phyloP scores from a whole-genome alignment of 306 rosid genomes.

The Hippophae gyantsensis region DNA sequence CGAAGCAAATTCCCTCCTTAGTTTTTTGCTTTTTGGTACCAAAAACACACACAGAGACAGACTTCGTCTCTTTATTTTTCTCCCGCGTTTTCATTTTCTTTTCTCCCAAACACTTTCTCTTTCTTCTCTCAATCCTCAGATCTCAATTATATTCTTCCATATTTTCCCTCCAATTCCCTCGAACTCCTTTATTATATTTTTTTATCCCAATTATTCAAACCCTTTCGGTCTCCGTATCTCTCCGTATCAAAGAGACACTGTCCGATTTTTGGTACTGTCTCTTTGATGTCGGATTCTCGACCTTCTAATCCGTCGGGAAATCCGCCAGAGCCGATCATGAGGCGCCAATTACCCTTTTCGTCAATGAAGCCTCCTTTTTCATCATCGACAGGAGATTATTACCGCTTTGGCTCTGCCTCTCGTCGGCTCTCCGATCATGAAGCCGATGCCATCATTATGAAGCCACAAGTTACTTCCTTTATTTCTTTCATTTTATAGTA shows the following conservation, averaged over 20 bases:
- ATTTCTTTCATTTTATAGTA: neutral
- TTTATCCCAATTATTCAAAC: too few species aligned
- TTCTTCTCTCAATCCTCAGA: constrained; percentile 9
- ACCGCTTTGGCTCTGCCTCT: constrained; percentile 54
- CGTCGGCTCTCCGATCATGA: constrained; percentile 41
- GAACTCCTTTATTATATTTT: too few species aligned
- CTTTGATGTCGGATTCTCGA: constrained; percentile 53
- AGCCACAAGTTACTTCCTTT: constrained; percentile 43
- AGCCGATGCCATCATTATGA: constrained; percentile 54
- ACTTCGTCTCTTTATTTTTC: constrained; percentile 1
- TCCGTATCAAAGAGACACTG: neutral
- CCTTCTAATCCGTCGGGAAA: constrained; percentile 36
- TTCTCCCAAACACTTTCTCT: constrained; percentile 20
- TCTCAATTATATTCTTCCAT: too few species aligned
- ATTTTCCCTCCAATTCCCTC: too few species aligned
- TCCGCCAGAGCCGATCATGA: constrained; percentile 45
- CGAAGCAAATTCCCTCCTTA: constrained; percentile 99
- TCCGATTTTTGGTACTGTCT: constrained; percentile 8
- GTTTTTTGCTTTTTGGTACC: constrained; percentile 66
- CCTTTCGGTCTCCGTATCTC: constrained; percentile 1
- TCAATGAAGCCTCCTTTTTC: constrained; percentile 67
- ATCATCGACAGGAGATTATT: constrained; percentile 54
- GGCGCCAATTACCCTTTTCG: constrained; percentile 67
- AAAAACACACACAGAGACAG: neutral
- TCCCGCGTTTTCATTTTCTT: constrained; percentile 2